These are phyloP conservation scores for Citrus inodora DNA, from an alignment of 345 rosid species.

Conservation along the genomic window DNA sequence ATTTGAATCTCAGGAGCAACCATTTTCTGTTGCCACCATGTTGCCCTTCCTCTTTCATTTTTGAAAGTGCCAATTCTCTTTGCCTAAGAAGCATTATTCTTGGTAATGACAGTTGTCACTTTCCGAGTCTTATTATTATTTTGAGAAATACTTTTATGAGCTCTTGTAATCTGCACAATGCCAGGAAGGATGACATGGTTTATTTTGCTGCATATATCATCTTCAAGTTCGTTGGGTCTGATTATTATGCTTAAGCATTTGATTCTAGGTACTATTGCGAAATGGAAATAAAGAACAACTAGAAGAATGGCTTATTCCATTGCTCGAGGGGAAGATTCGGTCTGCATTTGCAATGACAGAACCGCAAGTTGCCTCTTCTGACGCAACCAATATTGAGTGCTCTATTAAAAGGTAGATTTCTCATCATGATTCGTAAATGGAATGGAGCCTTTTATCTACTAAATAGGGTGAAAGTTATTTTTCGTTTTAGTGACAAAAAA, in stretches of 20 bases:
- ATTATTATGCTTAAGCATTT: background rate
- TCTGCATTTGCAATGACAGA: conserved; percentile 99
- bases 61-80: background rate
- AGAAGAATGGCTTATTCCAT: conserved; percentile 82
- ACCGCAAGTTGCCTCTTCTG: conserved; percentile 98
- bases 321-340: conserved; percentile 89
- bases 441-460: background rate
- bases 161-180: background rate
- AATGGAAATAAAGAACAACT: conserved; percentile 89
- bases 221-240: background rate
- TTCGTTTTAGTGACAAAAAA: background rate
- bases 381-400: conserved; percentile 96
- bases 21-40: background rate
- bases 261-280: conserved; percentile 69
- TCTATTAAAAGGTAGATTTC: conserved; percentile 68
- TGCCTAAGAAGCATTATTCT: background rate
- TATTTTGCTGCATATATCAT: background rate
- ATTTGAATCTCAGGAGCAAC: background rate
- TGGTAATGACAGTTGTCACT: background rate
- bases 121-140: background rate
- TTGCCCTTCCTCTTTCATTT: background rate
- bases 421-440: background rate
- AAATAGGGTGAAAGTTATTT: background rate
- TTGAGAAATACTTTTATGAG: background rate
- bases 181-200: background rate